A percentile compares a stretch with the other conserved stretches of the same genome.
Conservation (phyloP, 805 yeast genomes). For the Ogataea henricii region DNA sequence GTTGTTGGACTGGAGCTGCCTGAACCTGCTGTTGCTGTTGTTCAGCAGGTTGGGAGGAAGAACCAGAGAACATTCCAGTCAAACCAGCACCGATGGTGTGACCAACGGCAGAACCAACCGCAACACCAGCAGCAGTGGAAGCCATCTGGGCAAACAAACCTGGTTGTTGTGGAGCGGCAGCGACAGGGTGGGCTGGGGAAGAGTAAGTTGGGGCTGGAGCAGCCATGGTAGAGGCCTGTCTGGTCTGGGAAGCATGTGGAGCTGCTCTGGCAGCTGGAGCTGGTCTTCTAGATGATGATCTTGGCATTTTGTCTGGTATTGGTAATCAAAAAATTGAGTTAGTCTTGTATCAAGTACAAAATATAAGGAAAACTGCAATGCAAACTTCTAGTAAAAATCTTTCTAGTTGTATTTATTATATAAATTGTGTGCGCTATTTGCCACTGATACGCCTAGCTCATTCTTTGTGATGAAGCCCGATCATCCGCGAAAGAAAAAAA, state of each 20-base stretch:
- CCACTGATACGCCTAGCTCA: constrained; percentile 7
- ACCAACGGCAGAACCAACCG: constrained; percentile 96
- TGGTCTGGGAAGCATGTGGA: constrained; percentile 44
- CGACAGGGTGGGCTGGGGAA: constrained; percentile 46
- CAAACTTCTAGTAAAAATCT: background rate
- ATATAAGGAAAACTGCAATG: too few relatives aligned
- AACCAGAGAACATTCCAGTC: constrained; percentile 85
- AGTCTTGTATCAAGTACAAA: too few relatives aligned
- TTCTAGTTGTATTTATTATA: constrained; percentile 6
- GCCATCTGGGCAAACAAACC: constrained; percentile 98
- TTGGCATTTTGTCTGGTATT: constrained; percentile 31
- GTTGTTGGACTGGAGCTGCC: constrained; percentile 20
- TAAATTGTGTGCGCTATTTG: constrained; percentile 8
- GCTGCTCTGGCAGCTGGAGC: constrained; percentile 42
- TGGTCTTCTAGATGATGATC: constrained; percentile 42
- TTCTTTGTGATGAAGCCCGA: constrained; percentile 1
- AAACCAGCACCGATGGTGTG: constrained; percentile 96
- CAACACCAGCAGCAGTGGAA: constrained; percentile 98
- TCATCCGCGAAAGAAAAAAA: background rate
- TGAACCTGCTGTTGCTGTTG: constrained; percentile 39
- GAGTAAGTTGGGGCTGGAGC: constrained; percentile 43
- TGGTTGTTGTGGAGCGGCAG: constrained; percentile 65
- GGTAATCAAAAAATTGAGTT: background rate
- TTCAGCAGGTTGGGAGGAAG: constrained; percentile 47
- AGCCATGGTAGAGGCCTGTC: constrained; percentile 80